phyloP scores from a whole-genome alignment of 345 rosid genomes.

The Chamaenerion angustifolium region DNA sequence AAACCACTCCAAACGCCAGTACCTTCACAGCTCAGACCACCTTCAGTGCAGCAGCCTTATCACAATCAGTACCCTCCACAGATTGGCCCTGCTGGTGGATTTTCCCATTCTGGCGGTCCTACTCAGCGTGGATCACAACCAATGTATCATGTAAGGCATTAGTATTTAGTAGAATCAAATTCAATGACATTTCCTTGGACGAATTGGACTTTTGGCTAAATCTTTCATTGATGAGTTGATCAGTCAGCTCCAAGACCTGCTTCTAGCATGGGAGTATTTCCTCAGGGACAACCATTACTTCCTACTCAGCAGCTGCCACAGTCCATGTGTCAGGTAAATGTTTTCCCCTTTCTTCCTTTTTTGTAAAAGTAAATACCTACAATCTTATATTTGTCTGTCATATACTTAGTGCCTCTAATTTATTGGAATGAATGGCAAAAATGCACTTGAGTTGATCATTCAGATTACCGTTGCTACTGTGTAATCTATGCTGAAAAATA shows the following conservation, averaged over 20 bases:
- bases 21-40: constrained; percentile 39
- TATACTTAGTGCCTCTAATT: background rate
- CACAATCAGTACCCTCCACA: constrained; percentile 60
- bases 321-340: constrained; percentile 44
- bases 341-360: background rate
- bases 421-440: no score
- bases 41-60: constrained; percentile 25
- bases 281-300: constrained; percentile 51
- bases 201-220: background rate
- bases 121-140: constrained; percentile 72
- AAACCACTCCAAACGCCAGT: constrained; percentile 52
- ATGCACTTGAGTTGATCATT: no score
- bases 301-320: constrained; percentile 43
- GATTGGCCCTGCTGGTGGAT: constrained; percentile 53
- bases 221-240: constrained; percentile 13
- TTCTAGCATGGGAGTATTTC: constrained; percentile 42
- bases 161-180: constrained; percentile 4
- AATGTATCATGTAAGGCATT: constrained; percentile 54
- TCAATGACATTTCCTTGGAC: background rate
- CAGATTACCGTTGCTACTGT: no score
- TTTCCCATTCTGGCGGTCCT: constrained; percentile 52
- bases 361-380: background rate
- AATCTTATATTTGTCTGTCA: background rate
- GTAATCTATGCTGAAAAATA: no score
- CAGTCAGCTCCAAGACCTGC: constrained; percentile 53